A percentile compares a stretch with the other conserved stretches of the same genome.
Evolutionary conservation across 2,329 filamentous ascomycete species (phyloP).

Genomic region (Trichophyton simii): DNA sequence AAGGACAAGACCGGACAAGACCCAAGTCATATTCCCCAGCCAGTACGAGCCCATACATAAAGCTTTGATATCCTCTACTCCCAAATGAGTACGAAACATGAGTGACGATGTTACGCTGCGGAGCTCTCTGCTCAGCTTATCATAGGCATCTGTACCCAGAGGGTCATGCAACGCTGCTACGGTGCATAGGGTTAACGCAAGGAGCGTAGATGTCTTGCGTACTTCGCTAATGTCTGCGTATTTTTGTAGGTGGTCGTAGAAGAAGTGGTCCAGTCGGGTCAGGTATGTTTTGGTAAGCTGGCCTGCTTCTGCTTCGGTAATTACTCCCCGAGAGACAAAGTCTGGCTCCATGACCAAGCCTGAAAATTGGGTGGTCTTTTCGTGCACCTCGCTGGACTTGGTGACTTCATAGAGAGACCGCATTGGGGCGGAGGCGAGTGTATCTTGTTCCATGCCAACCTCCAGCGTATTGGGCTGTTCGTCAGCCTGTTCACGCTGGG

Average conservation of each 20-base stretch:
- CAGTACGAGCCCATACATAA: constrained; percentile 45
- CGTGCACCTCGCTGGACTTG: constrained; percentile 28
- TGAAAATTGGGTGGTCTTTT: constrained; percentile 22
- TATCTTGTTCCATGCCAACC: constrained; percentile 12
- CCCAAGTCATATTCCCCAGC: constrained; percentile 43
- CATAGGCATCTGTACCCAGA: constrained; percentile 34
- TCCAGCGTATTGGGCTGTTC: constrained; percentile 6
- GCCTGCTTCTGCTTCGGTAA: constrained; percentile 31
- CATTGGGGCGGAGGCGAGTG: constrained; percentile 33
- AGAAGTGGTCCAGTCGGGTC: constrained; percentile 33
- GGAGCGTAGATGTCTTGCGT: constrained; percentile 23
- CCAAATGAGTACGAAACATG: constrained; percentile 41
- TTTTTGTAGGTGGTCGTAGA: constrained; percentile 21
- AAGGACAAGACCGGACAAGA: constrained; percentile 31
- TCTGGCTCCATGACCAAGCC: constrained; percentile 35
- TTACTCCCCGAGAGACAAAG: constrained; percentile 32
- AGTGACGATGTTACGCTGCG: constrained; percentile 40
- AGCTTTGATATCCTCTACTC: constrained; percentile 39
- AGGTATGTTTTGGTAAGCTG: constrained; percentile 29
- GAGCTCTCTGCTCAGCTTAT: constrained; percentile 41
- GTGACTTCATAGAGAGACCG: constrained; percentile 40
- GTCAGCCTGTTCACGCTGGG: constrained; percentile 5
- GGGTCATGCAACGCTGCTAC: constrained; percentile 40
- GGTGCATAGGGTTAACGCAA: constrained; percentile 37
- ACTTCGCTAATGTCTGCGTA: constrained; percentile 8